Base-by-base conservation (phyloP, 176 grass and related monocot genomes). In the Rhynchospora tenuis region DNA sequence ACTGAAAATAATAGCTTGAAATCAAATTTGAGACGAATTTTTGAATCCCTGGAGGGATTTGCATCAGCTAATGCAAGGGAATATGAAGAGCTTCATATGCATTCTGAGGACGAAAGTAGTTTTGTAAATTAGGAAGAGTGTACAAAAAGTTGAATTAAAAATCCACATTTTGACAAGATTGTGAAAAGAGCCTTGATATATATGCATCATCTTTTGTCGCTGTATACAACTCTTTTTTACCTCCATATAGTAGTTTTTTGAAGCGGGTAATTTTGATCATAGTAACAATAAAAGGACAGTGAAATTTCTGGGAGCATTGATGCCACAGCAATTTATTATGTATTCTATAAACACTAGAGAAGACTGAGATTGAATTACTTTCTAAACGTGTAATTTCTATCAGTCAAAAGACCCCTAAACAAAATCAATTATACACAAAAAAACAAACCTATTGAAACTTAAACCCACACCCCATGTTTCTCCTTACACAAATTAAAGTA, bases 41-140 rank as follows among this genome's bases (percentile, higher is more conserved):
- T 97, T 57, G 83, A 88, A 92, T 88, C 83, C 4, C 89, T 92
- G 88, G 90, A 94, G 82, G 84, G 45, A 44, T 89, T 92, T 20
- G 17, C 87, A 26, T 6, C 80, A 31, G 63, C 73, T 68, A 91
- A 66, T 29, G 48, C n/a, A 23, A 89, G 84, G 11, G 44, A 85
- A 22, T 92, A 92, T 16, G 91, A 85, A 76, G 87, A 79, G 28
- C 88, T 89, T 19, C 83, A 81, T 50, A 74, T 78, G 24, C 64
- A 45, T 26, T 81, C 82, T 31, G 78, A 91, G 66, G 88, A 92
- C 47, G 90, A 89, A 11, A 84, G 20, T 76, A 76, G 73, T 55
- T 31, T 0, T 29, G 23, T 17, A 76, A 55, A 55, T 76, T 76
- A 76, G 48, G 46, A 55, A 51, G 9, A 8, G 72, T 17, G 14